These are phyloP conservation scores for Linderniella brevidens DNA, from an alignment of 257 asterid genomes.

Conservation along the genomic window DNA sequence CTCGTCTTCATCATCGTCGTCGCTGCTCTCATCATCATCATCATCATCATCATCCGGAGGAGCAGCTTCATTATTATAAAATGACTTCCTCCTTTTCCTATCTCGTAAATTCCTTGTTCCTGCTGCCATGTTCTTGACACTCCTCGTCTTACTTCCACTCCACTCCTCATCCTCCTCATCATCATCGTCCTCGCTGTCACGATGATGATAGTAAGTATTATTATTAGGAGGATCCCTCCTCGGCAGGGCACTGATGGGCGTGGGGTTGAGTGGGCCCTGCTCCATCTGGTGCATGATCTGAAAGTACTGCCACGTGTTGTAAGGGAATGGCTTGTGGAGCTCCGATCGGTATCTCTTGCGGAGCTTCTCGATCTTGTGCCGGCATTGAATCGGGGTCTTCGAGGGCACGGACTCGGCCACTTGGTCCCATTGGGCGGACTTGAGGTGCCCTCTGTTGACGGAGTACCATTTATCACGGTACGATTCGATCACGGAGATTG, in stretches of 20 bases:
- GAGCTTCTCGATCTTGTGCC: conserved; percentile 91
- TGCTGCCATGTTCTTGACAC: conserved; percentile 22
- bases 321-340: conserved; percentile 37
- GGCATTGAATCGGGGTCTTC: conserved; percentile 81
- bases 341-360: conserved; percentile 79
- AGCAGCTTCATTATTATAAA: conserved; percentile 1
- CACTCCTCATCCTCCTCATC: conserved; percentile 35
- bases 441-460: conserved; percentile 68
- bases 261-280: conserved; percentile 39
- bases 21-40: conserved; percentile 16
- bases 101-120: conserved; percentile 9
- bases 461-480: conserved; percentile 94
- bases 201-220: conserved; percentile 9
- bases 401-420: conserved; percentile 64
- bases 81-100: conserved; percentile 12
- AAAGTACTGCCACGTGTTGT: conserved; percentile 63
- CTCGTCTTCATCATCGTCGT: conserved; percentile 14
- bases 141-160: conserved; percentile 30
- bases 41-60: conserved; percentile 17
- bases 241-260: conserved; percentile 42
- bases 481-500: conserved; percentile 63
- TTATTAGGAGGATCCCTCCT: conserved; percentile 13
- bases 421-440: conserved; percentile 79
- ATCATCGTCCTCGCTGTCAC: conserved; percentile 12
- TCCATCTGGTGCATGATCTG: conserved; percentile 78